phyloP scores from a whole-genome alignment of 495 filamentous ascomycete species.

The Aspergillus panamensis region DNA sequence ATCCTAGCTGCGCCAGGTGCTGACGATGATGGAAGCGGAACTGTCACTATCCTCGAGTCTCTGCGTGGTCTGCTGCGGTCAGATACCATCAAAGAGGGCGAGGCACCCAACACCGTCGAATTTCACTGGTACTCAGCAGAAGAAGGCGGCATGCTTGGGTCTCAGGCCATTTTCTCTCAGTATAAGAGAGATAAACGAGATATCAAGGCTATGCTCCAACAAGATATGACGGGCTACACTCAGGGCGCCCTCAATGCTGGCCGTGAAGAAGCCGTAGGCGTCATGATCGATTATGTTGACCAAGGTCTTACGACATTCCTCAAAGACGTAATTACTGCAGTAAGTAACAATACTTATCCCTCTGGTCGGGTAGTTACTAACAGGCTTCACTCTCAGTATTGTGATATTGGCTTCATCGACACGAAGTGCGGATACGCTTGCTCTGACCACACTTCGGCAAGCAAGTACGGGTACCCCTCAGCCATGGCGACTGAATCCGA shows the following conservation, averaged over 20 bases:
- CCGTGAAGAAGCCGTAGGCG: conserved; percentile 78
- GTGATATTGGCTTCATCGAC: conserved; percentile 81
- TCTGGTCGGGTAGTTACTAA: conserved; percentile 3
- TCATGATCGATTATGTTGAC: conserved; percentile 93
- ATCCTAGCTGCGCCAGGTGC: conserved; percentile 73
- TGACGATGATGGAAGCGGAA: conserved; percentile 73
- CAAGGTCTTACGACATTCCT: conserved; percentile 81
- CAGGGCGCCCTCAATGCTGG: conserved; percentile 81
- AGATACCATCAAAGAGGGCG: conserved; percentile 48
- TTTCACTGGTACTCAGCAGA: conserved; percentile 97
- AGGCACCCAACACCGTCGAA: conserved; percentile 75
- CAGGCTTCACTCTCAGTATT: conserved; percentile 57
- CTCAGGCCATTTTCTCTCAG: conserved; percentile 78
- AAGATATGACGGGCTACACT: conserved; percentile 96
- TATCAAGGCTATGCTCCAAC: conserved; percentile 96
- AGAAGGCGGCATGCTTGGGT: conserved; percentile 84
- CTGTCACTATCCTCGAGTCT: conserved; percentile 74
- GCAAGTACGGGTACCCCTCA: conserved; percentile 90
- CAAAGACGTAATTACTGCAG: conserved; percentile 77
- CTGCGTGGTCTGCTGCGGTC: conserved; percentile 60
- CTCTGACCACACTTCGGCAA: conserved; percentile 94
- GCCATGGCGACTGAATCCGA: conserved; percentile 94
- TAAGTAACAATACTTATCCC: conserved; percentile 31
- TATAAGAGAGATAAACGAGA: conserved; percentile 74
- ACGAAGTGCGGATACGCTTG: conserved; percentile 98